Percentiles rank a stretch among this genome's conserved stretches.
These are phyloP conservation scores for Linnemannia zychae DNA, from an alignment of 192 early-diverging fungal species.

Conservation along the genomic window DNA sequence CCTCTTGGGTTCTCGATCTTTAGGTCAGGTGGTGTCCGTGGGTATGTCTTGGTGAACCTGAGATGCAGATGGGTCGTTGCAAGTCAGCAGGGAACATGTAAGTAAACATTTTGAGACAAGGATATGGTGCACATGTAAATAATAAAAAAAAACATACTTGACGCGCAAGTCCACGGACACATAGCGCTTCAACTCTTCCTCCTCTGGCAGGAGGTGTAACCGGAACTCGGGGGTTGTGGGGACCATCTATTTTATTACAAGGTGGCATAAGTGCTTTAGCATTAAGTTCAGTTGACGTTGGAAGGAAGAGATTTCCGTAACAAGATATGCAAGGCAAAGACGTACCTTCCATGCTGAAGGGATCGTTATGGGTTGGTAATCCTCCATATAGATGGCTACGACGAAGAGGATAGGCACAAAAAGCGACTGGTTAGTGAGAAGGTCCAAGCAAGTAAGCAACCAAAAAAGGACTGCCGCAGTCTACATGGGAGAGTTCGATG, in stretches of 20 bases:
- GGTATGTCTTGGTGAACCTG: slow-evolving; percentile 79
- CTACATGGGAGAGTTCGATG: neutral
- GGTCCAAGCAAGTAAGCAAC: neutral
- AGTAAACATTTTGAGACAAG: neutral
- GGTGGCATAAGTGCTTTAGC: neutral
- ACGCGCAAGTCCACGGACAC: slow-evolving; percentile 65
- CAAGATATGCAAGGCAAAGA: neutral
- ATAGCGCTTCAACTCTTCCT: slow-evolving; percentile 60
- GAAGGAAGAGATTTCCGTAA: neutral
- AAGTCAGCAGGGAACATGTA: neutral
- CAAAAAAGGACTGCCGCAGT: slow-evolving; percentile 5
- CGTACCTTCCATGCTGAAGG: slow-evolving; percentile 69
- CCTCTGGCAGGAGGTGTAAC: slow-evolving; percentile 63
- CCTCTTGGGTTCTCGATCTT: slow-evolving; percentile 65
- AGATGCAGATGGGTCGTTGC: neutral
- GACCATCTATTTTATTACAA: slow-evolving; percentile 46
- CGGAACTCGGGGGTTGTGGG: slow-evolving; percentile 63
- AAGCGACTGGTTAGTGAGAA: neutral
- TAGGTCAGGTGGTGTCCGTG: slow-evolving; percentile 71
- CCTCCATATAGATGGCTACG: slow-evolving; percentile 74
- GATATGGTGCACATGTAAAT: neutral
- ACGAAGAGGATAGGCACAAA: neutral
- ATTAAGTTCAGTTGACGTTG: neutral
- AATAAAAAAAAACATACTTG: slow-evolving; percentile 53
- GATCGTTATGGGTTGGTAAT: slow-evolving; percentile 60